Conservation (phyloP, 148 eudicot species). For the Amaranthus palmeri region DNA sequence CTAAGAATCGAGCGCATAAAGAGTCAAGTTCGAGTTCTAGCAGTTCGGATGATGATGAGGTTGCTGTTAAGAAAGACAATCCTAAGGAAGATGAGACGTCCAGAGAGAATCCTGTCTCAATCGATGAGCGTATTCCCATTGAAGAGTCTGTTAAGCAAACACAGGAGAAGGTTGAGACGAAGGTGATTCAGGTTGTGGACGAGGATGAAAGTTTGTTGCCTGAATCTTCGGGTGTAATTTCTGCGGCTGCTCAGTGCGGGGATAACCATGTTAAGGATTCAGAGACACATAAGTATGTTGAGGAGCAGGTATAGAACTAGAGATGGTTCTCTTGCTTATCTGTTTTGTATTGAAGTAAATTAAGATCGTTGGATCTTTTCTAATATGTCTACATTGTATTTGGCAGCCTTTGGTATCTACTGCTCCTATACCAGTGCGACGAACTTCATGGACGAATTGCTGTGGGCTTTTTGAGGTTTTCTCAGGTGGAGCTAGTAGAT, state of each 20-base stretch:
- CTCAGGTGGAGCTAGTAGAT: conserved; percentile 50
- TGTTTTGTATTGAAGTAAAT: neutral
- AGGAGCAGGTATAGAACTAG: conserved; percentile 34
- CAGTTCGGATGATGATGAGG: conserved; percentile 27
- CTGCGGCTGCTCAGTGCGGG: conserved; percentile 19
- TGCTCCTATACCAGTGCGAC: conserved; percentile 41
- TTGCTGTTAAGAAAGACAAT: conserved; percentile 21
- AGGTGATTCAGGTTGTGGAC: conserved; percentile 17
- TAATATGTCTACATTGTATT: conserved; percentile 6
- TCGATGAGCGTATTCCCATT: conserved; percentile 30
- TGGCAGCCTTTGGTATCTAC: conserved; percentile 51
- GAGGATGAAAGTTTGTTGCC: conserved; percentile 22
- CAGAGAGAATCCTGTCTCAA: conserved; percentile 1
- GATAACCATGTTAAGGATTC: conserved; percentile 32
- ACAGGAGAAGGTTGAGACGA: conserved; percentile 24
- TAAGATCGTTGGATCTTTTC: neutral
- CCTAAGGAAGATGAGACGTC: neutral
- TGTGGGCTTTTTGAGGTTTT: conserved; percentile 81
- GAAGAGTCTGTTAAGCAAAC: conserved; percentile 46
- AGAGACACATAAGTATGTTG: conserved; percentile 36
- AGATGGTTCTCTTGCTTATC: neutral
- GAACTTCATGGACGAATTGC: conserved; percentile 61
- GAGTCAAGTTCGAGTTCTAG: conserved; percentile 12
- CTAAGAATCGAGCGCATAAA: conserved; percentile 10
- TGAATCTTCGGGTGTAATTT: conserved; percentile 21